These are phyloP conservation scores for Auxenochlorella pyrenoidosa DNA, from an alignment of 139 green algal species.

Conservation along the genomic window DNA sequence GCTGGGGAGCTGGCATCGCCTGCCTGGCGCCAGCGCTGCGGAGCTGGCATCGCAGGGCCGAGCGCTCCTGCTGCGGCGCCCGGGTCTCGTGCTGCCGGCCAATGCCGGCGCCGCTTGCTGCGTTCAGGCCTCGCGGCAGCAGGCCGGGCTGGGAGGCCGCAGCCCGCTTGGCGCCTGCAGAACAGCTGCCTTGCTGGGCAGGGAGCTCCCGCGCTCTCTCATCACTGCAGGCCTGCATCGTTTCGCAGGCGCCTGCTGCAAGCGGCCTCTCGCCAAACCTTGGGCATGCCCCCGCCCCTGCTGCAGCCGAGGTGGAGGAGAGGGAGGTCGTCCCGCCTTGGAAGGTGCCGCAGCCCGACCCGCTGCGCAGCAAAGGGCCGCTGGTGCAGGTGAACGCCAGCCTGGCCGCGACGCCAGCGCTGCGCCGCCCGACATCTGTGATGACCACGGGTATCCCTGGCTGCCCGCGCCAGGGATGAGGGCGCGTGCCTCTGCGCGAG, in stretches of 20 bases:
- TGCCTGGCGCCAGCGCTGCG: not conserved
- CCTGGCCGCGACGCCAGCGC: too few relatives aligned
- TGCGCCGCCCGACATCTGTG: too few relatives aligned
- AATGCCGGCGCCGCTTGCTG: not conserved
- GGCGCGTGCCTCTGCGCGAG: too few relatives aligned
- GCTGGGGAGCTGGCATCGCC: too few relatives aligned
- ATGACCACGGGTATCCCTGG: too few relatives aligned
- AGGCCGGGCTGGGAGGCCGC: not conserved
- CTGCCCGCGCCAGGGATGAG: too few relatives aligned
- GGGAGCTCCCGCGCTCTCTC: not conserved
- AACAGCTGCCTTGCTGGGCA: not conserved
- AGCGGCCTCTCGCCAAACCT: too few relatives aligned
- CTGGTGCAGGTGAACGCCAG: conserved; percentile 48
- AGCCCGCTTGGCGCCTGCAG: not conserved
- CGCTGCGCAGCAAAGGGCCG: conserved; percentile 50
- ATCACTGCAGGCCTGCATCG: not conserved
- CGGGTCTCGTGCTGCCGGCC: too few relatives aligned
- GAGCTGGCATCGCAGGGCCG: too few relatives aligned
- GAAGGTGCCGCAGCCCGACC: conserved; percentile 52
- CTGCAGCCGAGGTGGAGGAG: conserved; percentile 46
- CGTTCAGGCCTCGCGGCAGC: not conserved
- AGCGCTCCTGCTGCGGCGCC: too few relatives aligned
- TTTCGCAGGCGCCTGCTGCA: too few relatives aligned
- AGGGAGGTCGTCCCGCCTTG: conserved; percentile 40
- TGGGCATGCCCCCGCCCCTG: too few relatives aligned